Base-by-base conservation (phyloP, 331 rosid species). In the Erythrophleum ivorense region DNA sequence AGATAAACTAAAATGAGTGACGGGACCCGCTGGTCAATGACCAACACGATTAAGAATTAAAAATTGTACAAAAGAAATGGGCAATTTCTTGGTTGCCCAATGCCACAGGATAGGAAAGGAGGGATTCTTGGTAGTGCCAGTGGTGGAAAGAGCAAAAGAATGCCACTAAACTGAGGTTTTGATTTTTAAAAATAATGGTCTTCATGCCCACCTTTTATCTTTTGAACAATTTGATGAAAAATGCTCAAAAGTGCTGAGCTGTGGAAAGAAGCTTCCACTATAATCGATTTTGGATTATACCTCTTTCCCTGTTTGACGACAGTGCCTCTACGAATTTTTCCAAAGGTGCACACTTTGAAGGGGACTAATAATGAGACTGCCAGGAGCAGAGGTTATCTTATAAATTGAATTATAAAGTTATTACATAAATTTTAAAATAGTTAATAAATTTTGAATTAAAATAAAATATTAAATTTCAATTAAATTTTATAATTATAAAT, bases 21-120 rank as follows among this genome's bases (percentile, higher is more conserved):
- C 68, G 70, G 75, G 91, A 19, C 86, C 94, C 94, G 90, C 88
- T 60, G 52, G 60, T 70, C 89, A 87, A 45, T 69, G 41, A 46
- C 64, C 60, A 75, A 21, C 45, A 66, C 12, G 80, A 38, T 68
- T 50, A 36, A 81, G 72, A 36, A 82, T 80, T 73, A 34, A 74
- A 38, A 70, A 78, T 11, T 45, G 18, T 9, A 0, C 19, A 21
- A 45, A 45, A 19, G 31, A 21, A 69, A 71, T 48, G 59, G 57
- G 19, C 53, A 45, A 19, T 69, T 19, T 21, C 16, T 43, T 11
- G 13, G 38, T 68, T 66, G 73, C 9, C 46, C 13, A 65, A 65
- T 65, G 48, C 24, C 4, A 65, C 40, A 38, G 29, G 31, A 14
- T 11, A 33, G 4, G 43, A 13, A 12, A 62, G 68, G 50, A 41